Percentiles rank a stretch among this genome's conserved stretches.
Conservation (phyloP, 768 basidiomycete species). For the Suillus bovinus region DNA sequence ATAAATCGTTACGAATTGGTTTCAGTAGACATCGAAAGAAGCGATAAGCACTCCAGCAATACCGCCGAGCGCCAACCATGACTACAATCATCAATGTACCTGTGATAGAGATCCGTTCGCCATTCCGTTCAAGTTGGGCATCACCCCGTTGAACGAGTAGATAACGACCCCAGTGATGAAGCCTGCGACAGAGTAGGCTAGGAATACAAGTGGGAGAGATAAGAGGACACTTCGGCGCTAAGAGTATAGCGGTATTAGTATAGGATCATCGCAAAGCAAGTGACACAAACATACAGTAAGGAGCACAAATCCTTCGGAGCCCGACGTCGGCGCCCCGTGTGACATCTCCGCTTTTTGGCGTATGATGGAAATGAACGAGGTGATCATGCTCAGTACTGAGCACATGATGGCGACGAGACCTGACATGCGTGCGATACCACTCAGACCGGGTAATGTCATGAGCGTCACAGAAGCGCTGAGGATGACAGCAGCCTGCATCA, state of each 20-base stretch:
- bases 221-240: constrained; percentile 58
- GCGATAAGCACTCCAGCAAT: constrained; percentile 62
- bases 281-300: constrained; percentile 39
- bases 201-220: constrained; percentile 72
- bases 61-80: constrained; percentile 63
- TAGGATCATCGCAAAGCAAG: constrained; percentile 1
- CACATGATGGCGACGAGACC: constrained; percentile 69
- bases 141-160: constrained; percentile 61
- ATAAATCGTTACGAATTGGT: background rate
- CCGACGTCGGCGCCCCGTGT: constrained; percentile 42
- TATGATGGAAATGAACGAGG: constrained; percentile 69
- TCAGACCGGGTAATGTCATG: constrained; percentile 75
- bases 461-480: constrained; percentile 82
- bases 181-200: constrained; percentile 68
- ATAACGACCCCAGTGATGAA: constrained; percentile 66
- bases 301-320: constrained; percentile 60
- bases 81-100: constrained; percentile 55
- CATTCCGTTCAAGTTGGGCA: constrained; percentile 40
- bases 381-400: constrained; percentile 67
- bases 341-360: constrained; percentile 68
- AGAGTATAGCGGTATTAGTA: background rate
- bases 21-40: constrained; percentile 25
- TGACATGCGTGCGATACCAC: constrained; percentile 59
- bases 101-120: constrained; percentile 29
- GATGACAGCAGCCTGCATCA: constrained; percentile 69